These are phyloP conservation scores for Starmerella khaoyaiensis DNA, from an alignment of 805 yeast genomes.

Conservation along the genomic window DNA sequence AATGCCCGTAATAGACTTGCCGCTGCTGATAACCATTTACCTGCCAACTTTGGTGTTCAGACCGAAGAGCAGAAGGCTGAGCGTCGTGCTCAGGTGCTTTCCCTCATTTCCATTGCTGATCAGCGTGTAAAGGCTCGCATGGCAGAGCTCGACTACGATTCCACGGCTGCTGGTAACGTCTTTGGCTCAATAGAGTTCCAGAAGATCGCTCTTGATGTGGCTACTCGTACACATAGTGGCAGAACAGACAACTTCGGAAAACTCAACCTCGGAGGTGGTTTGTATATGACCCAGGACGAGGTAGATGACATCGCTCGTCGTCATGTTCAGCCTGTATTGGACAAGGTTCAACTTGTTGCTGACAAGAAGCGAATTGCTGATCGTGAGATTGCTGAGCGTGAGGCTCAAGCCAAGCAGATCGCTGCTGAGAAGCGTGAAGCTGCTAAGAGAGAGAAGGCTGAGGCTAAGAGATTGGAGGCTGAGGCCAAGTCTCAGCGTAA, in stretches of 20 bases:
- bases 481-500: slow-evolving; percentile 17
- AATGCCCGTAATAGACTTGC: slow-evolving; percentile 23
- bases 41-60: slow-evolving; percentile 16
- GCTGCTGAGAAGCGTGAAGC: slow-evolving; percentile 14
- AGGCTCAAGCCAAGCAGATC: slow-evolving; percentile 31
- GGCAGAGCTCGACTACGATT: slow-evolving; percentile 31
- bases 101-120: slow-evolving; percentile 22
- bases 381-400: slow-evolving; percentile 31
- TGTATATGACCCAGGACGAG: slow-evolving; percentile 59
- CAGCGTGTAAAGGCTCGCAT: slow-evolving; percentile 25
- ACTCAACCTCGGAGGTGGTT: slow-evolving; percentile 79
- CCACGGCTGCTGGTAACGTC: slow-evolving; percentile 31
- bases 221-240: slow-evolving; percentile 52
- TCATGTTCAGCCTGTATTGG: slow-evolving; percentile 71
- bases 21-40: slow-evolving; percentile 19
- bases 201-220: slow-evolving; percentile 62
- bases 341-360: slow-evolving; percentile 59
- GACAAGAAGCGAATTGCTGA: slow-evolving; percentile 51
- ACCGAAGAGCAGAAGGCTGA: slow-evolving; percentile 20
- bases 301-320: slow-evolving; percentile 67
- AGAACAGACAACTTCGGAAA: slow-evolving; percentile 42
- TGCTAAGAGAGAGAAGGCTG: slow-evolving; percentile 17
- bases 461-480: slow-evolving; percentile 28
- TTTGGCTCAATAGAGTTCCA: slow-evolving; percentile 43
- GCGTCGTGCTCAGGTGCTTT: slow-evolving; percentile 23